Evolutionary conservation across 2,329 filamentous ascomycete genomes (phyloP), one percentile per base, ranked within the genome.

Genomic region (Fusarium sororula): DNA sequence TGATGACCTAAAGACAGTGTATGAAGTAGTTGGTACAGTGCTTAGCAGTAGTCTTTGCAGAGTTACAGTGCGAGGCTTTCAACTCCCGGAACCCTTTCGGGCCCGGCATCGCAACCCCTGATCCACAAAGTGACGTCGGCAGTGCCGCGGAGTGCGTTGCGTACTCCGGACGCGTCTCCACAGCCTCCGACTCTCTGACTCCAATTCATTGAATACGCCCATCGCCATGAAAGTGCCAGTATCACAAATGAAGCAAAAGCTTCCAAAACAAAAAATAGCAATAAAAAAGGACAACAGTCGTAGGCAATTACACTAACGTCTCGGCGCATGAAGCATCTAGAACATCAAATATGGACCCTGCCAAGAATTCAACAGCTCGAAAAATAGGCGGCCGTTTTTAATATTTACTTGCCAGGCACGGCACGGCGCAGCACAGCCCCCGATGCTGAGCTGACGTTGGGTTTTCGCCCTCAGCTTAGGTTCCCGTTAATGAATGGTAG

Each of bases 381-480:
- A 37, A 41, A 55, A 68, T 59, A 54, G 60, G 62, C 66, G 55
- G 58, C 56, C 63, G 59, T 70, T 59, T 51, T 51, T 14, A 37
- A 28, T 50, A 37, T 35, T 50, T 37, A 24, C 41, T 56, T 58
- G 20, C 30, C 56, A 59, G 30, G 44, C 51, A 45, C 37, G 38
- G 42, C 30, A 48, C 24, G 50, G 41, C 60, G 28, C 35, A 54
- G 66, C 67, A 70, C 67, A 70, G 67, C 73, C 76, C 62, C 76
- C 68, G 56, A 66, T 28, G 51, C 69, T 78, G 75, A 69, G 76
- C 76, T 78, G 76, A 78, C 76, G 76, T 77, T 78, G 63, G 66
- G 60, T 72, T 67, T 77, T 77, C 60, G 72, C 75, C 74, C 54
- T 75, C 53, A 41, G 42, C 48, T 56, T 57, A 37, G 55, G 41